Percentiles rank a stretch among this genome's conserved stretches.
phyloP scores from a whole-genome alignment of 345 rosid genomes.

The Draba incana region DNA sequence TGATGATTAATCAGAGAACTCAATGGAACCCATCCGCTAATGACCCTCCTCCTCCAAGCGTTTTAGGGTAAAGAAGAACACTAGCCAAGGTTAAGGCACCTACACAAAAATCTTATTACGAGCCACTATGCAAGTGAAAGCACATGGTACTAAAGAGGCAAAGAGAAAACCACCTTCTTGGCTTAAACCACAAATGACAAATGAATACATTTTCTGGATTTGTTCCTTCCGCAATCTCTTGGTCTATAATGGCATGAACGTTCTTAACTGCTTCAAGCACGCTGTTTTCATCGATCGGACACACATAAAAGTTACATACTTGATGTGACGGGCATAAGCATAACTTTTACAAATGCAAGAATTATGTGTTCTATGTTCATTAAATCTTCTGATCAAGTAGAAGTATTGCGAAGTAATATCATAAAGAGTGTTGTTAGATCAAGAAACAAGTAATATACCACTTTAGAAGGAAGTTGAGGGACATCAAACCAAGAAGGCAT shows the following conservation, averaged over 20 bases:
- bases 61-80: conserved; percentile 72
- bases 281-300: conserved; percentile 67
- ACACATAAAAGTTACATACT: conserved; percentile 29
- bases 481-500: conserved; percentile 94
- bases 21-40: conserved; percentile 91
- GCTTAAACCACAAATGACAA: too few species aligned
- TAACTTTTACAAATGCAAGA: too few species aligned
- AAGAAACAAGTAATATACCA: conserved; percentile 43
- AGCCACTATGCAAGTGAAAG: neutral
- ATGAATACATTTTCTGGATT: neutral
- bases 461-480: conserved; percentile 71
- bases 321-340: neutral
- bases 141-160: neutral
- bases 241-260: conserved; percentile 75
- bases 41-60: conserved; percentile 77
- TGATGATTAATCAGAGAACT: conserved; percentile 54
- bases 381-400: too few species aligned
- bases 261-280: conserved; percentile 68
- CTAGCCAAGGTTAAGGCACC: conserved; percentile 88
- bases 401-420: neutral
- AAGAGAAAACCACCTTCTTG: conserved; percentile 52
- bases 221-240: conserved; percentile 66
- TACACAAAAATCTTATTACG: conserved; percentile 36
- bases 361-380: too few species aligned
- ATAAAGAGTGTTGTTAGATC: too few species aligned